Conservation (phyloP, 192 early-diverging fungal species). For the Piromyces finnis region DNA sequence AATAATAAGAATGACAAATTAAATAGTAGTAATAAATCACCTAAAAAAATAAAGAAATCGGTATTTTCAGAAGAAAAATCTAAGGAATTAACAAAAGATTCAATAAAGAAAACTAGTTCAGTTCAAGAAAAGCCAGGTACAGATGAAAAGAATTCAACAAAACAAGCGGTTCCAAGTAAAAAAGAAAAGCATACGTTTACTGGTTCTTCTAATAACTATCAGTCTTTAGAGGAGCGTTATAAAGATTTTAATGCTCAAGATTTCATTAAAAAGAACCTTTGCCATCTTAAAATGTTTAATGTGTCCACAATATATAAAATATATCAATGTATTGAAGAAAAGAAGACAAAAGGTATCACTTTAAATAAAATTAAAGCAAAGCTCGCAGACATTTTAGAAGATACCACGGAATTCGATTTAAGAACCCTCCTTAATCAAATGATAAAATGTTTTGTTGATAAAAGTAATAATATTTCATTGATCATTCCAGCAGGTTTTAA, state of each 20-base stretch:
- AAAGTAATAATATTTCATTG: not conserved
- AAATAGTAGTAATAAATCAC: too few species aligned
- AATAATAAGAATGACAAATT: too few species aligned
- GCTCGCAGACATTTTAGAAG: not conserved
- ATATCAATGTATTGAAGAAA: not conserved
- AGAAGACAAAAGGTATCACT: not conserved
- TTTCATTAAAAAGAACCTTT: not conserved
- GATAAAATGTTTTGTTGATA: not conserved
- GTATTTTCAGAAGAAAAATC: too few species aligned
- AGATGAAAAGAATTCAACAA: not conserved
- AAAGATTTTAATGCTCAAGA: not conserved
- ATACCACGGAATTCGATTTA: not conserved
- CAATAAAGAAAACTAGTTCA: too few species aligned
- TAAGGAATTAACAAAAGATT: too few species aligned
- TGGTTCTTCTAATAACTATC: not conserved
- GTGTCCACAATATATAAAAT: not conserved
- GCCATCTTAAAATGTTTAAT: not conserved
- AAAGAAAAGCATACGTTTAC: not conserved
- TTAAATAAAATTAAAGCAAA: not conserved
- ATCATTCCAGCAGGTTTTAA: not conserved
- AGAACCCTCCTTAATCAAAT: not conserved
- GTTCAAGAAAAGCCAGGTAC: too few species aligned
- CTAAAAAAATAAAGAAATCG: too few species aligned
- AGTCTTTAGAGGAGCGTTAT: not conserved
- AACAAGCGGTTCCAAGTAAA: not conserved